Base-by-base conservation (phyloP, 805 yeast genomes). In the Kluyveromyces nonfermentans region DNA sequence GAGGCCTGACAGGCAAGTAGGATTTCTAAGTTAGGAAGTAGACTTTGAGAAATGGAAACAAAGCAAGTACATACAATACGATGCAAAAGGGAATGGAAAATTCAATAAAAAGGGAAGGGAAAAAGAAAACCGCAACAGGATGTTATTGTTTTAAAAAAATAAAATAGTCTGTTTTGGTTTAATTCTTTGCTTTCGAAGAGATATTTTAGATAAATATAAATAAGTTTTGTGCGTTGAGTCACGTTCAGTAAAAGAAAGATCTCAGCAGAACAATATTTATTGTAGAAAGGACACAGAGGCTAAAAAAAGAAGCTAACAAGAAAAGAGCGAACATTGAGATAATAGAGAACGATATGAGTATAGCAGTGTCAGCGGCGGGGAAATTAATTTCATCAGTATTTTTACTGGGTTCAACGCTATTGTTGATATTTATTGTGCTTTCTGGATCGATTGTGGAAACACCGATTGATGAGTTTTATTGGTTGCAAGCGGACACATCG, bases 401-500 rank as follows among this genome's bases (percentile, higher is more conserved):
- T 36, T 46, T 62, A 21, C 58, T 64, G 35, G 68, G 78, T 56
- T 55, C 74, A 46, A 66, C 76, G 30, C 53, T 77, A 46, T 55
- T 75, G 40, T 64, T 80, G 45, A 57, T 84, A 32, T 74, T 85
- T 48, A 70, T 77, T 41, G 70, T 81, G 15, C 70, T 82, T 46
- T 78, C 87, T 1, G 89, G 90, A 42, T 67, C 83, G 2, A 68
- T 78, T 28, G 60, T 71, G 49, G 62, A 68, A 49, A 74, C 63
- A 68, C 87, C 89, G 21, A 70, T 83, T 52, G 69, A 80, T 62
- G 65, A 64, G 28, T 82, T 83, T 55, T 84, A 79, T 64, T 80
- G 87, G 86, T 57, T 84, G 32, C 68, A 75, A 60, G 89, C 80
- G 40, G 81, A 82, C 56, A 83, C 90, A 40, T 64, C 77, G 2